Conservation (phyloP, 495 filamentous ascomycete genomes). For the Hypoxylon rickii region DNA sequence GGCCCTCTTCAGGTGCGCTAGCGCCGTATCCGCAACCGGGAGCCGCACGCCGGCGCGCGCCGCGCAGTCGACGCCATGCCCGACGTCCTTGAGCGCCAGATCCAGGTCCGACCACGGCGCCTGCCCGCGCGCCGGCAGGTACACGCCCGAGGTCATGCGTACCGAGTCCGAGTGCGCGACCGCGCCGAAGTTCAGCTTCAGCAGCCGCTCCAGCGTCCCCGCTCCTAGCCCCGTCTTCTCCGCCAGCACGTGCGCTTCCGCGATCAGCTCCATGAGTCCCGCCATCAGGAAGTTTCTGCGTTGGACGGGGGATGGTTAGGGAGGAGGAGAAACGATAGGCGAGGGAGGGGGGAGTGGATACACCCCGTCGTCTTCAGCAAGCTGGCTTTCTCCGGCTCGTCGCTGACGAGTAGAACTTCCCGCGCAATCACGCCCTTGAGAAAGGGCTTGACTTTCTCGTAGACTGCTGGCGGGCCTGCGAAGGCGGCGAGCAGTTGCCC, state of each 20-base stretch:
- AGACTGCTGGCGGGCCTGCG: slow-evolving; percentile 58
- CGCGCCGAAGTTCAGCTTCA: slow-evolving; percentile 56
- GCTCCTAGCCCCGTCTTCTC: slow-evolving; percentile 59
- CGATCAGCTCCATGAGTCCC: slow-evolving; percentile 53
- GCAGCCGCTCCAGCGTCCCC: slow-evolving; percentile 53
- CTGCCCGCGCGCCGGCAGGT: slow-evolving; percentile 1
- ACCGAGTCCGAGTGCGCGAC: slow-evolving; percentile 54
- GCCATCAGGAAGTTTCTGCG: too few species aligned
- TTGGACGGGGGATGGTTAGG: too few species aligned
- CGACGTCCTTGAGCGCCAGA: slow-evolving; percentile 15
- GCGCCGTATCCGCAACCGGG: slow-evolving; percentile 10
- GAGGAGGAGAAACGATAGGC: too few species aligned
- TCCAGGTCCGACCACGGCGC: slow-evolving; percentile 14
- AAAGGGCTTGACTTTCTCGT: slow-evolving; percentile 66
- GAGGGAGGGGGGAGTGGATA: too few species aligned
- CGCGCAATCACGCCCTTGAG: slow-evolving; percentile 69
- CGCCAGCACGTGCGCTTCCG: slow-evolving; percentile 60
- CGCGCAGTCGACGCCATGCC: slow-evolving; percentile 15
- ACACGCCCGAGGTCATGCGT: slow-evolving; percentile 33
- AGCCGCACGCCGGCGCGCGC: slow-evolving; percentile 6
- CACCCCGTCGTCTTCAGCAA: slow-evolving; percentile 71
- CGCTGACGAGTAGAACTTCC: slow-evolving; percentile 62
- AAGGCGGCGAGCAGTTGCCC: slow-evolving; percentile 69
- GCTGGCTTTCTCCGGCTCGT: slow-evolving; percentile 54
- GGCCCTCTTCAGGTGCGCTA: slow-evolving; percentile 11